Percentiles rank a stretch among this genome's conserved stretches.
Evolutionary conservation across 164 flowering plant genomes (phyloP).

Genomic region (Tetrastigma voinierianum): DNA sequence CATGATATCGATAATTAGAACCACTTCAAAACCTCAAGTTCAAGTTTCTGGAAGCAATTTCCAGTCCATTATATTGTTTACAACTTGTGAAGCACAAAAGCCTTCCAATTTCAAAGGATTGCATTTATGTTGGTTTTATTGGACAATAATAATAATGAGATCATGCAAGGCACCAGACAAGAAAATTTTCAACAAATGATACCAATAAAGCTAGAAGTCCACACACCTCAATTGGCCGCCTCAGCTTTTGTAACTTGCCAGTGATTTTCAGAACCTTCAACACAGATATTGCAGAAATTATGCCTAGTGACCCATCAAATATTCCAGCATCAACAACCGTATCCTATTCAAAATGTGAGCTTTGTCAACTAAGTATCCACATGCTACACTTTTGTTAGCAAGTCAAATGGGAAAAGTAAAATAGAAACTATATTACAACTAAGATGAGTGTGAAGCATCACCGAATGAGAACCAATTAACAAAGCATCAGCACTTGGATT

Average conservation of each 20-base stretch:
- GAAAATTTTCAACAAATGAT: not conserved
- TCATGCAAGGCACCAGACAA: not conserved
- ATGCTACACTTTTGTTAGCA: not conserved
- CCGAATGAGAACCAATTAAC: constrained; percentile 95
- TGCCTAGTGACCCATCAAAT: constrained; percentile 91
- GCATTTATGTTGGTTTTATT: too few species aligned
- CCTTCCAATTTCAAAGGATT: not conserved
- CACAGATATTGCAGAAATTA: constrained; percentile 82
- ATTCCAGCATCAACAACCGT: constrained; percentile 98
- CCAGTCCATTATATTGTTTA: not conserved
- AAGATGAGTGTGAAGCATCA: constrained; percentile 22
- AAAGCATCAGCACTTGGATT: constrained; percentile 70
- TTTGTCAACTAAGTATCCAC: constrained; percentile 9
- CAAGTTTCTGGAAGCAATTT: not conserved
- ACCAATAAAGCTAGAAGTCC: not conserved
- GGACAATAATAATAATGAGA: not conserved
- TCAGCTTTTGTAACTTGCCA: constrained; percentile 49
- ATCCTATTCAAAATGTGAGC: constrained; percentile 53
- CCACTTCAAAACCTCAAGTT: not conserved
- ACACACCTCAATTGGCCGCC: constrained; percentile 88
- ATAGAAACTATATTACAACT: not conserved
- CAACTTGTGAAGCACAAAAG: constrained; percentile 3
- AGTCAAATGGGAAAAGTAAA: not conserved
- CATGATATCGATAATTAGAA: not conserved
- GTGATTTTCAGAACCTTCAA: constrained; percentile 66